phyloP scores from a whole-genome alignment of 345 rosid genomes.

The Hypericum perforatum region DNA sequence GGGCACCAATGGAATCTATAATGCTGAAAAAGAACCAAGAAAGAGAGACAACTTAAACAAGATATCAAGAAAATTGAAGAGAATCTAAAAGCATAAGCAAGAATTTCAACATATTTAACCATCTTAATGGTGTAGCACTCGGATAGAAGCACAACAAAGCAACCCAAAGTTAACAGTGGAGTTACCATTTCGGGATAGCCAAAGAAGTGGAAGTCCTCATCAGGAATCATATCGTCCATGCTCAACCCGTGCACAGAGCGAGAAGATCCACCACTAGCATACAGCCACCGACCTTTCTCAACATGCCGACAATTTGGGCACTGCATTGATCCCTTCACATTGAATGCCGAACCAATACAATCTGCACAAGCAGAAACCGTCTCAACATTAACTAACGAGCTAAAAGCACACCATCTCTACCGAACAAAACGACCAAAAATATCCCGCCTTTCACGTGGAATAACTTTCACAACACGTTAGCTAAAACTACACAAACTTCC shows the following conservation, averaged over 20 bases:
- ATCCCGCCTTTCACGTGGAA: too few species aligned
- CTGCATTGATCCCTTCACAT: constrained; percentile 12
- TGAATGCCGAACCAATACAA: constrained; percentile 29
- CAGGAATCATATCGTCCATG: constrained; percentile 56
- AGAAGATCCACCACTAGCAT: constrained; percentile 50
- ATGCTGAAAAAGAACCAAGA: neutral
- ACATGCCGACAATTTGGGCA: constrained; percentile 23
- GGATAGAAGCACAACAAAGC: too few species aligned
- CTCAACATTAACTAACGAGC: too few species aligned
- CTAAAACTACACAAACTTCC: too few species aligned
- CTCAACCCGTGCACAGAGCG: constrained; percentile 39
- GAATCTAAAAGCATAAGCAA: neutral
- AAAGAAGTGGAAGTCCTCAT: constrained; percentile 42
- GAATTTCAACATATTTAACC: neutral
- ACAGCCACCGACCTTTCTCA: constrained; percentile 29
- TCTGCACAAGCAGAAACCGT: constrained; percentile 9
- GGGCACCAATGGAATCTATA: constrained; percentile 59
- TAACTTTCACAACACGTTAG: too few species aligned
- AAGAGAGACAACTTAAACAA: too few species aligned
- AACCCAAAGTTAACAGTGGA: too few species aligned
- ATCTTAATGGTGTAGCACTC: neutral
- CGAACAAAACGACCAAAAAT: too few species aligned
- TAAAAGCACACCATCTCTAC: too few species aligned
- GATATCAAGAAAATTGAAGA: too few species aligned
- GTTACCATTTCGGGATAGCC: constrained; percentile 54